Base-by-base conservation (phyloP, 768 basidiomycete species). In the Xanthoconium stramineum region DNA sequence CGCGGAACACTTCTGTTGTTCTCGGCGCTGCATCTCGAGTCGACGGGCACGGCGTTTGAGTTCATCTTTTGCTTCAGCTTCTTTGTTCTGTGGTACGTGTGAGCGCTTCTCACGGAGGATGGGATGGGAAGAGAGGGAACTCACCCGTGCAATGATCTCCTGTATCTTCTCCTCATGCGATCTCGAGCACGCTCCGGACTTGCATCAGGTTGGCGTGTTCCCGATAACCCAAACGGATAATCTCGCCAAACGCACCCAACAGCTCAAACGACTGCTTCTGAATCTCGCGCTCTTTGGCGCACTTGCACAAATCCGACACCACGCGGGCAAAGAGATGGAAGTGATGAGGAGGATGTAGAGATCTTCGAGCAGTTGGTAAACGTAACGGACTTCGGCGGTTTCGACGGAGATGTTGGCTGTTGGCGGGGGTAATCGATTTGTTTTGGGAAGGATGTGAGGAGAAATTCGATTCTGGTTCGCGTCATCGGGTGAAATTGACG, bases 61-160 rank as follows among this genome's bases (percentile, higher is more conserved):
- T 67, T 98, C 96, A 70, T 99, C 97, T 70, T 99, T 99, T 3
- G 96, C 97, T 67, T 99, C 97, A 7, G 94, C 94, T 74, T 99
- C 97, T 74, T 98, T 98, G 78, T 99, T 98, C 89, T 95, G 57
- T 24, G 17, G 4, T 15, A 15, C 5, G 8, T 11, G 24, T 64
- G 35, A 65, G 45, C 7, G 12, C 8, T 37, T 24, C 10, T 6
- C 14, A 3, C 28, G 6, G 28, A 12, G 3, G 7, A 29, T n/a
- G 48, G 12, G 19, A 39, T 17, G 47, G 20, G 33, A 36, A 48
- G 24, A 38, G 19, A n/a, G n/a, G 39, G 7, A 3, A 20, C 12
- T 32, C 6, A 17, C 15, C 33, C 33, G 33, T 12, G 94, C 90
- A 63, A 98, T 99, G 72, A 98, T 98, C 67, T 98, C 96, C 69